phyloP scores from a whole-genome alignment of 73 alveolate species.

The Paraurostyla sp. region DNA sequence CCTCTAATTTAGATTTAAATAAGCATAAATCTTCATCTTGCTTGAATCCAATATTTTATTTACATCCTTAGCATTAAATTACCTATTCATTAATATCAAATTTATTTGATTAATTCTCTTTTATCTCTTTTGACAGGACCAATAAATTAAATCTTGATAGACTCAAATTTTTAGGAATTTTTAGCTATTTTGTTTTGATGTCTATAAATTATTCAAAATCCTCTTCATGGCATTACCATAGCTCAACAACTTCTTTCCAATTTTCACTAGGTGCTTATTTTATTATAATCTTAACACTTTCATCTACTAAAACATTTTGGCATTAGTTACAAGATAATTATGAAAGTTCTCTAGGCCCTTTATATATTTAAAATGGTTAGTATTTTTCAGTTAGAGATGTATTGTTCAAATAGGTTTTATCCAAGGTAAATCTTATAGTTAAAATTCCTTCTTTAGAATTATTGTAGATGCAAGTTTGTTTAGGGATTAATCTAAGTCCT shows the following conservation, averaged over 20 bases:
- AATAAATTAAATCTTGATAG: background rate
- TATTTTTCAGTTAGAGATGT: background rate
- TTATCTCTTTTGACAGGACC: background rate
- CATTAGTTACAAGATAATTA: background rate
- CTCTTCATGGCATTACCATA: slow-evolving; percentile 57
- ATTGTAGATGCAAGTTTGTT: slow-evolving; percentile 15
- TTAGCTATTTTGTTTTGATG: background rate
- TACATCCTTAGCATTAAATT: background rate
- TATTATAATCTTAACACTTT: background rate
- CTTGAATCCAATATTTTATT: background rate
- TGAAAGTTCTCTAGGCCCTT: background rate
- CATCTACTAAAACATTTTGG: background rate
- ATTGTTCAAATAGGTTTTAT: background rate
- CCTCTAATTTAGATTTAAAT: background rate
- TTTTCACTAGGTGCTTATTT: slow-evolving; percentile 56
- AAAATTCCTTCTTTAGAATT: background rate
- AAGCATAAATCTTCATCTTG: background rate
- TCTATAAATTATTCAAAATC: slow-evolving; percentile 29
- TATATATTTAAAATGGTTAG: background rate
- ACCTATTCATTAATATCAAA: background rate
- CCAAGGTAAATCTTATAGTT: background rate
- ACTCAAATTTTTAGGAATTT: slow-evolving; percentile 1
- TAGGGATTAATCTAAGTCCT: slow-evolving; percentile 5
- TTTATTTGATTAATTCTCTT: background rate
- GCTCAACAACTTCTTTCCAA: slow-evolving; percentile 50